Conservation (phyloP, 176 grass and related monocot species). For the Cocos nucifera region DNA sequence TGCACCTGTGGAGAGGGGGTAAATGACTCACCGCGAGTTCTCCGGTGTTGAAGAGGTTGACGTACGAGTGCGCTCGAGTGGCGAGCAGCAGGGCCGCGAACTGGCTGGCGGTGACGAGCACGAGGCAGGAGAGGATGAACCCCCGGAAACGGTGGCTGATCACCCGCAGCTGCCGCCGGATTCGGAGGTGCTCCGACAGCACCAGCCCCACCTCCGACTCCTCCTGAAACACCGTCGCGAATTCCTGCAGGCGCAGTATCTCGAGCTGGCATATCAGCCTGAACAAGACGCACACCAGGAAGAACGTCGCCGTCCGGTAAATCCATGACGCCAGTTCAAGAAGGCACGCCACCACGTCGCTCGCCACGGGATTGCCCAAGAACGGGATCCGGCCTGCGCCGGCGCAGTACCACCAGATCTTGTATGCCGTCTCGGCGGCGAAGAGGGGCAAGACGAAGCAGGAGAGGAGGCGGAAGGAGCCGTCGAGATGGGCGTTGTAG, state of each 20-base stretch:
- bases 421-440: slow-evolving; percentile 64
- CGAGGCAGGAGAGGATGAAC: slow-evolving; percentile 62
- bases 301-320: slow-evolving; percentile 80
- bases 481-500: slow-evolving; percentile 53
- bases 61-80: slow-evolving; percentile 49
- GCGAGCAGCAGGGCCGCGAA: slow-evolving; percentile 72
- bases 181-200: slow-evolving; percentile 76
- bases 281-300: slow-evolving; percentile 88
- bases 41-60: slow-evolving; percentile 72
- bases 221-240: slow-evolving; percentile 51
- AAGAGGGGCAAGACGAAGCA: slow-evolving; percentile 70
- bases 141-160: slow-evolving; percentile 72
- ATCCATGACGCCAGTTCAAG: slow-evolving; percentile 78
- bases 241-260: slow-evolving; percentile 70
- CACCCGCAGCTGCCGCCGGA: slow-evolving; percentile 82
- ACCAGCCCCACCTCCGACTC: slow-evolving; percentile 34
- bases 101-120: slow-evolving; percentile 74
- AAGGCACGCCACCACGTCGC: slow-evolving; percentile 41
- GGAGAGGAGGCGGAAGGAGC: slow-evolving; percentile 76
- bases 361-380: slow-evolving; percentile 30
- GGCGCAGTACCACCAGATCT: slow-evolving; percentile 75
- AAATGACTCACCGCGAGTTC: slow-evolving; percentile 58
- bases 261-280: slow-evolving; percentile 83
- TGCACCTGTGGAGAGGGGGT: neutral
- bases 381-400: slow-evolving; percentile 49